A percentile compares a stretch with the other conserved stretches of the same genome.
Evolutionary conservation across 768 basidiomycete species (phyloP).

Genomic region (Mycena sanguinolenta): DNA sequence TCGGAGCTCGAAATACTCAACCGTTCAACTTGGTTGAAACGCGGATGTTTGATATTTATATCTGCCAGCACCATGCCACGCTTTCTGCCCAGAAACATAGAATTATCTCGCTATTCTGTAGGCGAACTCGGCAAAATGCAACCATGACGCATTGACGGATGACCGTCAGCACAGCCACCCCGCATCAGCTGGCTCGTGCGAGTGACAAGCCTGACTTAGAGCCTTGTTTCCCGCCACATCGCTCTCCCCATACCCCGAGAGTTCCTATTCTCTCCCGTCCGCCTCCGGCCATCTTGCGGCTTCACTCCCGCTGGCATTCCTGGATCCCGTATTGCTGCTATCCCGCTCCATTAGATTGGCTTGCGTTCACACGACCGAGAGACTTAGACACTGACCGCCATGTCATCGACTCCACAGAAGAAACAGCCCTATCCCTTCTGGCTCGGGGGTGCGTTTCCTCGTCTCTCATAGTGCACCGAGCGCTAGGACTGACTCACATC

Average conservation of each 20-base stretch:
- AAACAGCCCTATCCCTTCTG: constrained; percentile 90
- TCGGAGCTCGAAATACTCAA: neutral
- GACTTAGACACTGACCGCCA: constrained; percentile 21
- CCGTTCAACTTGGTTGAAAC: neutral
- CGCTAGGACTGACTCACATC: neutral
- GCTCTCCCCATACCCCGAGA: neutral
- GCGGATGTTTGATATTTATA: neutral
- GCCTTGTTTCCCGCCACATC: neutral
- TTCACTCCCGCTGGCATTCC: neutral
- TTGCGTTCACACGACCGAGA: constrained; percentile 27
- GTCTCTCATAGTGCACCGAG: neutral
- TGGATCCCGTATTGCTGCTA: neutral
- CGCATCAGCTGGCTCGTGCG: constrained; percentile 6
- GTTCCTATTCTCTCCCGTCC: neutral
- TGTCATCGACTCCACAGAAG: constrained; percentile 48
- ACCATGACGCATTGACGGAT: constrained; percentile 12
- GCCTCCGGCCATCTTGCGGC: neutral
- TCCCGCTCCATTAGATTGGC: constrained; percentile 23
- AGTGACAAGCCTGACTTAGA: neutral
- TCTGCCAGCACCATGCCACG: too few species aligned
- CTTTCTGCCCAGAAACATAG: neutral
- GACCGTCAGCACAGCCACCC: neutral
- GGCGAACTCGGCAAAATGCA: neutral
- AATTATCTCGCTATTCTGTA: neutral
- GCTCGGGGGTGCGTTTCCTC: constrained; percentile 73